Evolutionary conservation across 176 grass and related monocot species (phyloP).

Genomic region (Oryza glaberrima): DNA sequence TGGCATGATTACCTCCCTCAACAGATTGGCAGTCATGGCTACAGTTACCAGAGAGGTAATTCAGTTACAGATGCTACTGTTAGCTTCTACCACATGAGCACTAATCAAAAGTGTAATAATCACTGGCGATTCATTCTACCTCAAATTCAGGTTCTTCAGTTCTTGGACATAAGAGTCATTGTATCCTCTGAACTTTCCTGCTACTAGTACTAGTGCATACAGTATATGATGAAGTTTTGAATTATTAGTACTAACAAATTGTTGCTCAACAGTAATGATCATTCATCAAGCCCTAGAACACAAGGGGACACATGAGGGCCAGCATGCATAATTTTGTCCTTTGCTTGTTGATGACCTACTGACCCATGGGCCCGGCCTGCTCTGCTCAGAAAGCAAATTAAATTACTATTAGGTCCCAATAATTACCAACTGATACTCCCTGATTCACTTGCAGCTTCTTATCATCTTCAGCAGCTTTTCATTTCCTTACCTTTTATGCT

Average conservation of each 20-base stretch:
- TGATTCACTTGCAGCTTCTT: conserved; percentile 3
- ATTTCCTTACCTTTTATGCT: not conserved
- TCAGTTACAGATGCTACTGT: not conserved
- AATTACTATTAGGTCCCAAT: conserved; percentile 18
- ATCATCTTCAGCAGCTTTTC: not conserved
- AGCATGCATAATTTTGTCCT: conserved; percentile 14
- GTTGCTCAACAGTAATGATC: not conserved
- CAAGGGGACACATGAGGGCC: not conserved
- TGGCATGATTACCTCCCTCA: not conserved
- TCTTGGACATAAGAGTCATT: not conserved
- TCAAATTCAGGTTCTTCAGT: not conserved
- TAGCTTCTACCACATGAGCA: not conserved
- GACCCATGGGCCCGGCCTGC: not conserved
- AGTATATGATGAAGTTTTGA: not conserved
- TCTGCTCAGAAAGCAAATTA: not conserved
- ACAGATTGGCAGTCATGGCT: too few species aligned
- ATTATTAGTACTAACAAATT: not conserved
- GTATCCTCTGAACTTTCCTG: not conserved
- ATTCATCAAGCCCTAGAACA: not conserved
- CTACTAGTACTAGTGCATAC: not conserved
- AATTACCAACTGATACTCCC: conserved; percentile 6
- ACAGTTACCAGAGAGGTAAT: not conserved
- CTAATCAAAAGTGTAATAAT: conserved; percentile 6
- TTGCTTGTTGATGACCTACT: conserved; percentile 3
- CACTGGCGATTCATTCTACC: not conserved